These are phyloP conservation scores for Diaporthe vexans DNA, from an alignment of 2,329 filamentous ascomycete species.

Conservation along the genomic window DNA sequence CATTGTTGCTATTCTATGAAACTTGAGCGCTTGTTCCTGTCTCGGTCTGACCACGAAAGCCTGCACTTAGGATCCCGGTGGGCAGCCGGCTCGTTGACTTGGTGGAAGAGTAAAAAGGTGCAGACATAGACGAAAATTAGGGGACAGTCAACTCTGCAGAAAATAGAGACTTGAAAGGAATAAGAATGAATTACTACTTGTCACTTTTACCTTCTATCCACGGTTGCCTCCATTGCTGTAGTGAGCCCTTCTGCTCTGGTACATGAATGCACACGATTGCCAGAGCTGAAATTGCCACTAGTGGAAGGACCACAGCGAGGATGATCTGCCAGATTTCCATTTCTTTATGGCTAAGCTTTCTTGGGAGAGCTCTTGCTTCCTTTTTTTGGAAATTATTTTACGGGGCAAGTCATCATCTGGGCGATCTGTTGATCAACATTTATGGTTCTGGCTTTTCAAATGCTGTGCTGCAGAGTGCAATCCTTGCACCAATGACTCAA, in stretches of 20 bases:
- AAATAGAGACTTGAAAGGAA: too few relatives aligned
- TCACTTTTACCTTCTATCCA: not conserved
- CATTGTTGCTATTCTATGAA: not conserved
- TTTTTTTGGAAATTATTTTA: not conserved
- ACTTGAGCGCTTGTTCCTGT: not conserved
- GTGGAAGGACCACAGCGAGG: constrained; percentile 2
- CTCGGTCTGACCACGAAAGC: not conserved
- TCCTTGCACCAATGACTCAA: not conserved
- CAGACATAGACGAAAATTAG: not conserved
- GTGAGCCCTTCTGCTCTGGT: constrained; percentile 2
- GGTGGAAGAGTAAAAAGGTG: not conserved
- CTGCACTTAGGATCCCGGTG: not conserved
- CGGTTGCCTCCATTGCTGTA: not conserved
- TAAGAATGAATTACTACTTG: not conserved
- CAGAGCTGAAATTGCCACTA: not conserved
- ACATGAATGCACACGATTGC: constrained; percentile 5
- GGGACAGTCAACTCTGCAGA: not conserved
- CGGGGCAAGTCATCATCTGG: not conserved
- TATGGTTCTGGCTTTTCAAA: not conserved
- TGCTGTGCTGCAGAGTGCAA: not conserved
- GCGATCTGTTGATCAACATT: constrained; percentile 8
- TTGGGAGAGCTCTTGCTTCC: not conserved
- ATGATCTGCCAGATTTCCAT: constrained; percentile 18
- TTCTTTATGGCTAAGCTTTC: not conserved
- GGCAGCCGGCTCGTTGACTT: not conserved